Evolutionary conservation across 2,329 filamentous ascomycete genomes (phyloP).

Genomic region (Cyanodermella asteris): DNA sequence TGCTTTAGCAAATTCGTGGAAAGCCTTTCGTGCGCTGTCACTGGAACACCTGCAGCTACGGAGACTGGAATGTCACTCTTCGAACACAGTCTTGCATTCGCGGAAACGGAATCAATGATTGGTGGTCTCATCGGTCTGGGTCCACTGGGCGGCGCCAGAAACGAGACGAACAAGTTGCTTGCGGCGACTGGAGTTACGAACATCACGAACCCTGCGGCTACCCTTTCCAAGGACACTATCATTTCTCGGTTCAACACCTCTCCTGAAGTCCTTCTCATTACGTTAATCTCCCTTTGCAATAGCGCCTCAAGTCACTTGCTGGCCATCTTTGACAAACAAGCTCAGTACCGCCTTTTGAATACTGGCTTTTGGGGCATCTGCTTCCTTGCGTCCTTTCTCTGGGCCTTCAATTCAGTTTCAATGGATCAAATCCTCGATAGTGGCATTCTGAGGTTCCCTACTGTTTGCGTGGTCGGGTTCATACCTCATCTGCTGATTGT

Average conservation of each 20-base stretch:
- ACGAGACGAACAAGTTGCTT: no score
- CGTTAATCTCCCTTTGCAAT: constrained; percentile 71
- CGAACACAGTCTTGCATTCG: constrained; percentile 87
- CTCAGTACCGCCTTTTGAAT: constrained; percentile 58
- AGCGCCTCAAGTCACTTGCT: constrained; percentile 68
- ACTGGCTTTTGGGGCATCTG: constrained; percentile 78
- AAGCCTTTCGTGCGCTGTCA: constrained; percentile 67
- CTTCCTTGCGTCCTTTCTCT: constrained; percentile 70
- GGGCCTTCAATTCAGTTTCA: constrained; percentile 39
- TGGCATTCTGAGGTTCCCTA: constrained; percentile 68
- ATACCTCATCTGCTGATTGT: constrained; percentile 83
- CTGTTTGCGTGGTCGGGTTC: constrained; percentile 85
- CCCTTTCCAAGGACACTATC: constrained; percentile 31
- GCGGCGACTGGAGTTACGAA: constrained; percentile 1
- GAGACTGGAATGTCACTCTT: constrained; percentile 95
- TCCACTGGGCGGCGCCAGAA: constrained; percentile 31
- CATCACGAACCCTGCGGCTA: constrained; percentile 6
- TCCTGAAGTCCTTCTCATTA: constrained; percentile 69
- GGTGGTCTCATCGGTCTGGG: constrained; percentile 58
- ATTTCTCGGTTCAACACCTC: constrained; percentile 68
- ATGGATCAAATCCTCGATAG: constrained; percentile 20
- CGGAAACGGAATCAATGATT: constrained; percentile 78
- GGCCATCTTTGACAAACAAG: constrained; percentile 59
- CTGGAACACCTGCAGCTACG: constrained; percentile 55
- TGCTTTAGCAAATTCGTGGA: constrained; percentile 70